Percentiles rank a stretch among this genome's conserved stretches.
Evolutionary conservation across 768 basidiomycete species (phyloP).

Genomic region (Tulasnella sp.): DNA sequence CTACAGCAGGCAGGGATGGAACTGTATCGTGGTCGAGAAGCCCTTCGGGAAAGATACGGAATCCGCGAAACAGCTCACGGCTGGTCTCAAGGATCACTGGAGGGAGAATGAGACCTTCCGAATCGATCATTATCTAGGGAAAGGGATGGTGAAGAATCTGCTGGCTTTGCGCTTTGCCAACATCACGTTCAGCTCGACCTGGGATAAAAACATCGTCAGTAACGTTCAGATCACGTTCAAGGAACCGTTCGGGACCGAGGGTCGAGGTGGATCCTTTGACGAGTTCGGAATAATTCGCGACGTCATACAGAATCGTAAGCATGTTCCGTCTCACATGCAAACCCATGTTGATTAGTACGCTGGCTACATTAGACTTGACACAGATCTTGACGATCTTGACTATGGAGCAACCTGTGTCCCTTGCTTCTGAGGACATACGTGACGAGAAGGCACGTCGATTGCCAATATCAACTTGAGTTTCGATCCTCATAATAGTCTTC

Average conservation of each 20-base stretch:
- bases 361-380: slow-evolving; percentile 55
- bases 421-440: slow-evolving; percentile 92
- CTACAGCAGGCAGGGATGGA: slow-evolving; percentile 62
- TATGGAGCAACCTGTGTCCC: slow-evolving; percentile 98
- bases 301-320: slow-evolving; percentile 93
- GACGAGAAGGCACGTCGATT: slow-evolving; percentile 99
- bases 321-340: background rate
- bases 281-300: slow-evolving; percentile 99
- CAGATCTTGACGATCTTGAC: slow-evolving; percentile 92
- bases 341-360: background rate
- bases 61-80: slow-evolving; percentile 68
- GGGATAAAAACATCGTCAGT: slow-evolving; percentile 93
- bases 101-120: slow-evolving; percentile 96
- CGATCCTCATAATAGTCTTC: background rate
- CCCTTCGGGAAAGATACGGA: slow-evolving; percentile 94
- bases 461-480: no score
- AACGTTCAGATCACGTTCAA: slow-evolving; percentile 99
- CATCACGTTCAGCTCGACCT: slow-evolving; percentile 72
- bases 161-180: slow-evolving; percentile 95
- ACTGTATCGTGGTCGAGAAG: slow-evolving; percentile 95
- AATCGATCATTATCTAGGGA: slow-evolving; percentile 98
- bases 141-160: slow-evolving; percentile 99
- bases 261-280: slow-evolving; percentile 99
- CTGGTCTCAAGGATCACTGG: slow-evolving; percentile 77
- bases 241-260: slow-evolving; percentile 97